Evolutionary conservation across 306 rosid species (phyloP).

Genomic region (Quercus glauca): DNA sequence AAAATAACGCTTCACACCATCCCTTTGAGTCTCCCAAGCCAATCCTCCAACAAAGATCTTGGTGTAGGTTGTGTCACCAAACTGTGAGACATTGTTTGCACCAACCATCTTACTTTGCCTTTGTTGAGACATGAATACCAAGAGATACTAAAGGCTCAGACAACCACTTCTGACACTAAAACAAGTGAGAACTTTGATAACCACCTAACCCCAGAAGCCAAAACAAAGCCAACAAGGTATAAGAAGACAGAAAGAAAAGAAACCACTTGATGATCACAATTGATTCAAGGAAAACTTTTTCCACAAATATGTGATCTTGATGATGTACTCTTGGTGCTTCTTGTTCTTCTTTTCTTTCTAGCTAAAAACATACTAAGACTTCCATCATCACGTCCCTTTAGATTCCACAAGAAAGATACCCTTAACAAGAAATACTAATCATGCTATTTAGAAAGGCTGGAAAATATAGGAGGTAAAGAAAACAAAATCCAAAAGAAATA

Average conservation of each 20-base stretch:
- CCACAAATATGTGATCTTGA: constrained; percentile 23
- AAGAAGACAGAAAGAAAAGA: constrained; percentile 2
- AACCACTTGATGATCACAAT: constrained; percentile 12
- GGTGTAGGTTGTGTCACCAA: constrained; percentile 43
- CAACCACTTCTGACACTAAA: not conserved
- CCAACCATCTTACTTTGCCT: constrained; percentile 41
- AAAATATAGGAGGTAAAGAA: not conserved
- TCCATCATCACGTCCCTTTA: constrained; percentile 32
- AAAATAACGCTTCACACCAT: constrained; percentile 39
- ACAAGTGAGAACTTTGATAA: not conserved
- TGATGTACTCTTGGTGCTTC: constrained; percentile 20
- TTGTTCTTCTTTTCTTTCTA: constrained; percentile 20
- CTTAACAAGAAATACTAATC: constrained; percentile 43
- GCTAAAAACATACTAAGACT: constrained; percentile 21
- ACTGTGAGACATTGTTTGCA: constrained; percentile 25
- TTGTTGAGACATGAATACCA: constrained; percentile 30
- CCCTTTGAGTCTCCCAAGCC: constrained; percentile 56
- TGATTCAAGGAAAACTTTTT: constrained; percentile 13
- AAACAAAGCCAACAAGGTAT: constrained; percentile 18
- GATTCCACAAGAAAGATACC: constrained; percentile 62
- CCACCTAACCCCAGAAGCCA: not conserved
- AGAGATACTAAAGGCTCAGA: not conserved
- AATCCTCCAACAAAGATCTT: constrained; percentile 65
- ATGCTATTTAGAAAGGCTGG: constrained; percentile 6
- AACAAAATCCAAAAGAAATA: not conserved